Conservation (phyloP, 2,329 filamentous ascomycete species). For the Ceratocystis diversiconidia region DNA sequence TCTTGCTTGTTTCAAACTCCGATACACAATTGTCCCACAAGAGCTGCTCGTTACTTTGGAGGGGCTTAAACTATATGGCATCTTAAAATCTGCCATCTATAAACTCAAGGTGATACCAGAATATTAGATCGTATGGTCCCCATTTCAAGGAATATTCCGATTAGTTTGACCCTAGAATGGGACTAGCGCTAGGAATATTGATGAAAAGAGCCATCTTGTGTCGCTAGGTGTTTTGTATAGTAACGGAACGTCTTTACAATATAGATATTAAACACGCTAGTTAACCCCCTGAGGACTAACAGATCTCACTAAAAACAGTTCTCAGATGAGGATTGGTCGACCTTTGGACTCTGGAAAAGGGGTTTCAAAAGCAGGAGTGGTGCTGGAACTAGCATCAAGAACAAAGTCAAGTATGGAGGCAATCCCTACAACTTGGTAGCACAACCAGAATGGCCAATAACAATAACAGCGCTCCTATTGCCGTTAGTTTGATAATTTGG, state of each 20-base stretch:
- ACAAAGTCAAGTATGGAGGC: not conserved
- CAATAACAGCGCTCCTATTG: conserved; percentile 5
- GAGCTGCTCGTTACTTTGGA: not conserved
- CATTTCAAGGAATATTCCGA: not conserved
- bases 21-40: not conserved
- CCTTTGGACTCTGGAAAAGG: too few species aligned
- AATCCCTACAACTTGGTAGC: not conserved
- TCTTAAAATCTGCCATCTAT: not conserved
- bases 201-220: too few species aligned
- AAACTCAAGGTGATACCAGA: not conserved
- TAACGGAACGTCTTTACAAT: too few species aligned
- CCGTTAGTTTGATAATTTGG: conserved; percentile 8
- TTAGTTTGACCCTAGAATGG: not conserved
- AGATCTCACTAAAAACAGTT: too few species aligned
- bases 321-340: not conserved
- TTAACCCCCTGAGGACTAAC: too few species aligned
- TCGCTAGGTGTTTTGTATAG: too few species aligned
- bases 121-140: not conserved
- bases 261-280: too few species aligned
- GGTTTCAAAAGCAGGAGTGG: not conserved
- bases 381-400: not conserved
- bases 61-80: not conserved
- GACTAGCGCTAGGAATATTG: too few species aligned
- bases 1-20: not conserved
- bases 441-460: not conserved